Evolutionary conservation across 2,329 filamentous ascomycete species (phyloP), one percentile per base, ranked within the genome.

Genomic region (Stylonectria norvegica): DNA sequence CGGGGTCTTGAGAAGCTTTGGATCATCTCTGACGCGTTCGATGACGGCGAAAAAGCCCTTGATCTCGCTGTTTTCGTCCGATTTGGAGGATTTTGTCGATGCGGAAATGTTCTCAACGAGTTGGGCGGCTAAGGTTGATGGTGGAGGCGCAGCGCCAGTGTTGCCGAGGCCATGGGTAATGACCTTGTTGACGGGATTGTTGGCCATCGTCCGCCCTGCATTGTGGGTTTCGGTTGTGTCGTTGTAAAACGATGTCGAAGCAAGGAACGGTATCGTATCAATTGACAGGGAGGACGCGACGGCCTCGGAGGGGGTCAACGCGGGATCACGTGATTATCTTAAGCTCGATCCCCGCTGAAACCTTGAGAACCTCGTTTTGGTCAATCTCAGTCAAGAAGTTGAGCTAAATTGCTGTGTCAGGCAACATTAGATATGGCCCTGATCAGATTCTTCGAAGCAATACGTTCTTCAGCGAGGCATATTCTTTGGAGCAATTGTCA

Each of bases 61-160:
- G 48, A 96, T 83, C 35, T 88, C 85, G 52, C 83, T 80, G 43
- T 80, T 83, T 53, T 85, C 81, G 54, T 84, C 76, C 37, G 77
- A 77, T 55, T 78, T 75, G 38, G 77, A 75, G 31, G 76, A 79
- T 47, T 73, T 76, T 36, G 76, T 73, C 35, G 78, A 78, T 16
- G 84, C 77, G 30, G 85, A 80, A 47, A 89, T 81, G 60, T 87
- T 88, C 60, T 87, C 83, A 49, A 93, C 88, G 42, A 96, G 81
- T 63, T 94, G 87, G 10, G 88, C 88, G 37, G 90, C 89, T 56
- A 95, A 75, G 8, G 89, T 94, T 12, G 90, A 95, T 10, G 89
- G 85, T 27, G 81, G 80, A 32, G 71, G 68, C 8, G 50, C 56
- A 14, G 42, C 36, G 10, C 50, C 45, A 20, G 48, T 42, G 20